A percentile compares a stretch with the other conserved stretches of the same genome.
Conservation (phyloP, 352 stramenopile species). For the Thraustochytrium sp. region DNA sequence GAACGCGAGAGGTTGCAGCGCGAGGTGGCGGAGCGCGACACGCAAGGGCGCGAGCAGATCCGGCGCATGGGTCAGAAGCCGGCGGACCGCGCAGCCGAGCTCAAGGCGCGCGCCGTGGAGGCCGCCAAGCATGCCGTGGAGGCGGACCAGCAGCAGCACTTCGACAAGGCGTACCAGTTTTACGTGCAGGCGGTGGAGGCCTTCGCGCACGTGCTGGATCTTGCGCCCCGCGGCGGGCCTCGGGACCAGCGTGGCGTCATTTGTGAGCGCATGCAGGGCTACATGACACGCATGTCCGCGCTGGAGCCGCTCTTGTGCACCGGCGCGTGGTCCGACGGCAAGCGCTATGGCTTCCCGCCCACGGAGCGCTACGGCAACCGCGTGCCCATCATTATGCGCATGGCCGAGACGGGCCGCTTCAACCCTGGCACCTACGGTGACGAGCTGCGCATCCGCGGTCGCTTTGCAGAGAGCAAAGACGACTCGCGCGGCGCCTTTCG, state of each 20-base stretch:
- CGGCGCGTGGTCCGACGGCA: slow-evolving; percentile 25
- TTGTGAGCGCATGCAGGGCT: slow-evolving; percentile 10
- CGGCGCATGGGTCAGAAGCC: neutral
- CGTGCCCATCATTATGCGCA: neutral
- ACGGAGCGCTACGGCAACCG: neutral
- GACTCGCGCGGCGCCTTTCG: slow-evolving; percentile 16
- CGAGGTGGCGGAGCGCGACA: neutral
- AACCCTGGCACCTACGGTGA: neutral
- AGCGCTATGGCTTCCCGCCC: neutral
- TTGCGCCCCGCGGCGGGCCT: neutral
- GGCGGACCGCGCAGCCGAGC: neutral
- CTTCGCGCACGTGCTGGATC: neutral
- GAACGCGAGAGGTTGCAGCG: neutral
- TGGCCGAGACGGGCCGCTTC: neutral
- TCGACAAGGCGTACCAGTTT: neutral
- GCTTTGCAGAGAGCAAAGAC: slow-evolving; percentile 5
- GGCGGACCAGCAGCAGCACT: neutral
- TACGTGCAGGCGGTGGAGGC: neutral
- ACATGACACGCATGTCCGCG: slow-evolving; percentile 21
- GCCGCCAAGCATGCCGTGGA: slow-evolving; percentile 5
- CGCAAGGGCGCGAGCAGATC: neutral
- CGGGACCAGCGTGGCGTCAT: neutral
- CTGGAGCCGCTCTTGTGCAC: slow-evolving; percentile 16
- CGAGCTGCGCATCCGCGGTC: neutral
- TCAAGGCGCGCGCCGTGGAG: neutral